Conservation (phyloP, 2,329 filamentous ascomycete species). For the Ceratocystis variospora region DNA sequence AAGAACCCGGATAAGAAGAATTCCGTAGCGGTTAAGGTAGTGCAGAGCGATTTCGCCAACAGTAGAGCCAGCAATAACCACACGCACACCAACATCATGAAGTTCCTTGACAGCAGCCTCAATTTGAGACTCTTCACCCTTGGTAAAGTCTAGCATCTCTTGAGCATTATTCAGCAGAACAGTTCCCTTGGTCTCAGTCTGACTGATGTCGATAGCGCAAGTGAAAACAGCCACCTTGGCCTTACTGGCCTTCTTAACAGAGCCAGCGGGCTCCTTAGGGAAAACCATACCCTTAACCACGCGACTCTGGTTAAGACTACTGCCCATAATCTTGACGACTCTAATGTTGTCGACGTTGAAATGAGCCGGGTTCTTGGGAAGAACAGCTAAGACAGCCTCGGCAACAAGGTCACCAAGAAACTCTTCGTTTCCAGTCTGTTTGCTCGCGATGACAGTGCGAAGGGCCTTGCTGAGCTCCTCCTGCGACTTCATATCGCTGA, state of each 20-base stretch:
- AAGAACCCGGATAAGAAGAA: conserved; percentile 89
- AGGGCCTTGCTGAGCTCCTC: conserved; percentile 88
- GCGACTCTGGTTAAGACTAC: conserved; percentile 80
- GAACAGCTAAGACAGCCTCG: conserved; percentile 69
- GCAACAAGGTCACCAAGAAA: conserved; percentile 75
- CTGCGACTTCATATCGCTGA: conserved; percentile 67
- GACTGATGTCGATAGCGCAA: conserved; percentile 85
- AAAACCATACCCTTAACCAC: conserved; percentile 99
- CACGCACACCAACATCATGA: conserved; percentile 81
- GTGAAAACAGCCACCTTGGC: conserved; percentile 96
- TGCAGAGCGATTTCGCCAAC: conserved; percentile 92
- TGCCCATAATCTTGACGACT: conserved; percentile 99
- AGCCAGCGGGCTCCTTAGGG: conserved; percentile 82
- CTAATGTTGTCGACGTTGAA: conserved; percentile 99
- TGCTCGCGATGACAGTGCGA: conserved; percentile 86
- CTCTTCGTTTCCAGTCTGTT: conserved; percentile 89
- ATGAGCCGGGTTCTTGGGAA: conserved; percentile 87
- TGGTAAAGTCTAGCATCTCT: conserved; percentile 98
- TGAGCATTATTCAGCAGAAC: conserved; percentile 93
- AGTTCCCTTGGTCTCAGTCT: conserved; percentile 98
- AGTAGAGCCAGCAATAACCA: conserved; percentile 83
- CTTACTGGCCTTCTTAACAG: conserved; percentile 76
- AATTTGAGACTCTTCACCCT: conserved; percentile 86
- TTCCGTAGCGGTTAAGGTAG: conserved; percentile 95
- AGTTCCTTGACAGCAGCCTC: conserved; percentile 89